Conservation (phyloP, 1,139 yeast genomes). For the Nakaseomyces glabratus region DNA sequence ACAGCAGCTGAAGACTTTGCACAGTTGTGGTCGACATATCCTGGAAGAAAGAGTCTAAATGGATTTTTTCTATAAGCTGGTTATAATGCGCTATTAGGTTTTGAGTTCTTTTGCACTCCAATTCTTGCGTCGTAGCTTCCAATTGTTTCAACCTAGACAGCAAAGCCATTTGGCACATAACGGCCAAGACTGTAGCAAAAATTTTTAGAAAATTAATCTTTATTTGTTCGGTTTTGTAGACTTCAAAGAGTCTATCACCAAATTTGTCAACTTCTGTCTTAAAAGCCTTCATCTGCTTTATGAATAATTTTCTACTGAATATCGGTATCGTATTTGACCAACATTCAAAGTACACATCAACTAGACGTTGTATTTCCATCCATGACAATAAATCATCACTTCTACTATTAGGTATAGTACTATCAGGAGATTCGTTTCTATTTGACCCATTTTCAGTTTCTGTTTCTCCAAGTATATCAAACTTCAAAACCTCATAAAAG, state of each 20-base stretch:
- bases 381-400: constrained; percentile 11
- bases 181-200: constrained; percentile 52
- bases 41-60: constrained; percentile 34
- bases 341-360: constrained; percentile 50
- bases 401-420: not conserved
- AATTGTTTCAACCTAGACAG: constrained; percentile 30
- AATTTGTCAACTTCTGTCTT: not conserved
- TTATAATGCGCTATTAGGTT: constrained; percentile 40
- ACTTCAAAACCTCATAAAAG: constrained; percentile 18
- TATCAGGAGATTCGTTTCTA: too few species aligned
- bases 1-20: constrained; percentile 59
- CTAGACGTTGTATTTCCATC: constrained; percentile 29
- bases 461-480: constrained; percentile 14
- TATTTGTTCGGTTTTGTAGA: not conserved
- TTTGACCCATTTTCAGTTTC: too few species aligned
- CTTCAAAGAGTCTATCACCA: not conserved
- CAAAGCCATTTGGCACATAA: constrained; percentile 52
- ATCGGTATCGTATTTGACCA: constrained; percentile 72
- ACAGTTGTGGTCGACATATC: constrained; percentile 49
- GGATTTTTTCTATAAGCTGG: constrained; percentile 43
- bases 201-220: constrained; percentile 13
- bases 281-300: constrained; percentile 2
- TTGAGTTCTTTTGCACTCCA: constrained; percentile 8
- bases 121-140: constrained; percentile 8
- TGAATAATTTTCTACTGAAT: constrained; percentile 42